Conservation (phyloP, 2,329 filamentous ascomycete genomes). For the Cercospora sp. region DNA sequence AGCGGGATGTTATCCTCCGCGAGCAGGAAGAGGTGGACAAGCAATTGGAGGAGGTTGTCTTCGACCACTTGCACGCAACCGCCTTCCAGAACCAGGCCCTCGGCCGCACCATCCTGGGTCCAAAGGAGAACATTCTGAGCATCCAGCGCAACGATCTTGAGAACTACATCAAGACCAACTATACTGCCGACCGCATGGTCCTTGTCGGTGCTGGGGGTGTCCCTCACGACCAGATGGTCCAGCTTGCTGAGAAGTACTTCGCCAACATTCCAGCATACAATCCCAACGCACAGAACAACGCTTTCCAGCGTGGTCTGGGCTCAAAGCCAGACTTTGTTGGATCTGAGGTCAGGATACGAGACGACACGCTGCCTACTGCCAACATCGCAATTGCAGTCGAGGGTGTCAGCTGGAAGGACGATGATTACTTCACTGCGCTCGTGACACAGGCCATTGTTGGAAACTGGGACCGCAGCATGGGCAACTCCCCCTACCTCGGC, state of each 20-base stretch:
- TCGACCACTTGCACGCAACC: slow-evolving; percentile 97
- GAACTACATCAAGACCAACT: slow-evolving; percentile 99
- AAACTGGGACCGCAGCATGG: slow-evolving; percentile 99
- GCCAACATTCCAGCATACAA: slow-evolving; percentile 72
- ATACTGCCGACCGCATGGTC: slow-evolving; percentile 99
- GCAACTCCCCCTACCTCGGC: slow-evolving; percentile 93
- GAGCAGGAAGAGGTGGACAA: slow-evolving; percentile 99
- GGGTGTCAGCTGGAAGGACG: slow-evolving; percentile 99
- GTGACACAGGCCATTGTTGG: slow-evolving; percentile 98
- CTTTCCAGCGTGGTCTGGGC: slow-evolving; percentile 72
- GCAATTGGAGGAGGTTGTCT: slow-evolving; percentile 98
- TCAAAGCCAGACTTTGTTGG: slow-evolving; percentile 91
- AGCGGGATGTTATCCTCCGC: slow-evolving; percentile 96
- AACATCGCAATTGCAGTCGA: slow-evolving; percentile 98
- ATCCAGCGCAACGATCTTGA: slow-evolving; percentile 88
- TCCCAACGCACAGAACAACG: slow-evolving; percentile 70
- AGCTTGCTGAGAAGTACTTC: slow-evolving; percentile 97
- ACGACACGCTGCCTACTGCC: slow-evolving; percentile 92
- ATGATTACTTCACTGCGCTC: slow-evolving; percentile 97
- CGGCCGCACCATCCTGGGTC: slow-evolving; percentile 95
- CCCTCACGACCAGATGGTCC: slow-evolving; percentile 89
- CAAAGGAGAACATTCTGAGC: slow-evolving; percentile 95
- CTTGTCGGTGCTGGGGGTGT: slow-evolving; percentile 93
- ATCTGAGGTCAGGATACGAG: slow-evolving; percentile 91
- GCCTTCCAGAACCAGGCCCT: slow-evolving; percentile 96